Conservation (phyloP, 148 eudicot species). For the Chenopodium album region DNA sequence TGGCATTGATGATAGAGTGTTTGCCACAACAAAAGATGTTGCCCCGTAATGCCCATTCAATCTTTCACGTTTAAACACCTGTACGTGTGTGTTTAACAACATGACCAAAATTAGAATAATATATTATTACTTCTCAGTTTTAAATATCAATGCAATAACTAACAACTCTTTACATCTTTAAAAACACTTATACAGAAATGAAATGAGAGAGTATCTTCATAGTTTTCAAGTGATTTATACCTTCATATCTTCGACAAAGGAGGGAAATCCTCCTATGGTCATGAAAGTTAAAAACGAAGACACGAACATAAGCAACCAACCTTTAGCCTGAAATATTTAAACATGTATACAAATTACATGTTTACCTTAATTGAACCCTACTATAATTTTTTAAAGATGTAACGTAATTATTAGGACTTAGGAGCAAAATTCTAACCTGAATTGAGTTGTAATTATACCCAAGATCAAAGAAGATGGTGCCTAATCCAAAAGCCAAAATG, state of each 20-base stretch:
- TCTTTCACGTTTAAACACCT: conserved; percentile 52
- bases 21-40: conserved; percentile 41
- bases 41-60: conserved; percentile 55
- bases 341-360: not conserved
- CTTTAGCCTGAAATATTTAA: conserved; percentile 42
- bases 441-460: conserved; percentile 42
- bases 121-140: too few relatives aligned
- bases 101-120: not conserved
- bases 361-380: too few relatives aligned
- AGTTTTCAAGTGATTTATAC: not conserved
- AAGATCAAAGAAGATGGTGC: conserved; percentile 46
- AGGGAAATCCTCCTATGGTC: conserved; percentile 81
- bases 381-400: not conserved
- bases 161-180: not conserved
- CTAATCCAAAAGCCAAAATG: conserved; percentile 32
- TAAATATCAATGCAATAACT: not conserved
- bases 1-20: conserved; percentile 53
- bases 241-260: conserved; percentile 71
- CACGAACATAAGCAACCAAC: conserved; percentile 43
- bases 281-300: conserved; percentile 53
- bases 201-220: not conserved
- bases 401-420: too few relatives aligned
- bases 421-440: conserved; percentile 34
- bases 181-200: not conserved
- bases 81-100: not conserved